phyloP scores from a whole-genome alignment of 768 basidiomycete species.

The Panaeolus cyanescens region DNA sequence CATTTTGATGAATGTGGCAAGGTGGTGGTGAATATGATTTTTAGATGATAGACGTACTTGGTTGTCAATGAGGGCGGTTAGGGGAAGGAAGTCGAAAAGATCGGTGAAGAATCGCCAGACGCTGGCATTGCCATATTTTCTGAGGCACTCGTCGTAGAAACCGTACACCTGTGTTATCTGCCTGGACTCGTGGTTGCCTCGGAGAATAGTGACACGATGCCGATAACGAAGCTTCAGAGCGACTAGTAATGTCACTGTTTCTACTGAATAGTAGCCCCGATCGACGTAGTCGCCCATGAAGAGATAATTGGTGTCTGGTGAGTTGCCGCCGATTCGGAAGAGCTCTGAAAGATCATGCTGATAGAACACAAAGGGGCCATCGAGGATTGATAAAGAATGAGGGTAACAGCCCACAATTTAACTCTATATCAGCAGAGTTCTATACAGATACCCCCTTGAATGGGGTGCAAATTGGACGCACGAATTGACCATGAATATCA shows the following conservation, averaged over 20 bases:
- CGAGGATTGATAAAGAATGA: slow-evolving; percentile 5
- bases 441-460: slow-evolving; percentile 1
- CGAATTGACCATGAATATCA: slow-evolving; percentile 99
- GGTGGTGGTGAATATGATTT: slow-evolving; percentile 2
- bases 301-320: slow-evolving; percentile 98
- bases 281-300: slow-evolving; percentile 99
- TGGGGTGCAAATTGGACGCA: slow-evolving; percentile 46
- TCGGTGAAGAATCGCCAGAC: slow-evolving; percentile 99
- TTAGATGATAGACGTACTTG: slow-evolving; percentile 68
- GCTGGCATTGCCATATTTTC: slow-evolving; percentile 99
- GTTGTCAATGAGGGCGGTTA: slow-evolving; percentile 97
- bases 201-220: slow-evolving; percentile 95
- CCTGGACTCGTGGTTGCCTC: slow-evolving; percentile 98
- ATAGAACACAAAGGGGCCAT: slow-evolving; percentile 15
- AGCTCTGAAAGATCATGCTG: slow-evolving; percentile 99
- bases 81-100: slow-evolving; percentile 95
- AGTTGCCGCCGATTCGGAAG: slow-evolving; percentile 98
- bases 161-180: slow-evolving; percentile 99
- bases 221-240: slow-evolving; percentile 97
- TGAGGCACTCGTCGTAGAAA: slow-evolving; percentile 98
- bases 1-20: slow-evolving; percentile 3
- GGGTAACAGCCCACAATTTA: neutral
- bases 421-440: slow-evolving; percentile 6
- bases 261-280: slow-evolving; percentile 98
- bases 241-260: slow-evolving; percentile 96